Percentiles rank a stretch among this genome's conserved stretches.
Evolutionary conservation across 768 basidiomycete species (phyloP).

Genomic region (Lyophyllum semitale): DNA sequence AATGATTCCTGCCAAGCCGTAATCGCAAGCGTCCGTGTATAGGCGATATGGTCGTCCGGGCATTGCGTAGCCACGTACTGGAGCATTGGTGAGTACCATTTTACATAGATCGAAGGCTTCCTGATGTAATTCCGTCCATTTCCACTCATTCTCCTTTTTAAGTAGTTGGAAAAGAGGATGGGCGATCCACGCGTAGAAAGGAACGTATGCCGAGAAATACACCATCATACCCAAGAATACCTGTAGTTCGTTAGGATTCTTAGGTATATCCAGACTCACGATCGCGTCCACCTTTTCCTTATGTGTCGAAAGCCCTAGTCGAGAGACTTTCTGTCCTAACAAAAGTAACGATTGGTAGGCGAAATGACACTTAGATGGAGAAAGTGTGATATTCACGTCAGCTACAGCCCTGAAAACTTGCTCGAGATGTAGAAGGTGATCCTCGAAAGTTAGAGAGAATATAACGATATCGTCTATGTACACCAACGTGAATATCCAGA

Average conservation of each 20-base stretch:
- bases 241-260: no score
- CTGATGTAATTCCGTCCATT: constrained; percentile 24
- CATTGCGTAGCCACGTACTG: no score
- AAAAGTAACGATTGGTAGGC: constrained; percentile 33
- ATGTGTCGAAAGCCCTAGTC: constrained; percentile 39
- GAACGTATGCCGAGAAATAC: no score
- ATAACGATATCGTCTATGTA: constrained; percentile 25
- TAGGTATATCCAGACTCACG: no score
- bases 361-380: constrained; percentile 36
- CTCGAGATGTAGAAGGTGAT: constrained; percentile 33
- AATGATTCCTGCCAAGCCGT: no score
- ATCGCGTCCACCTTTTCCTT: constrained; percentile 36
- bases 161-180: constrained; percentile 34
- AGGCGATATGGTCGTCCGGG: no score
- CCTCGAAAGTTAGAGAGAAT: constrained; percentile 26
- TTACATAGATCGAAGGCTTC: constrained; percentile 31
- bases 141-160: constrained; percentile 26
- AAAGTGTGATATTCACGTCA: constrained; percentile 30
- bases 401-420: constrained; percentile 27
- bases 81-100: constrained; percentile 28
- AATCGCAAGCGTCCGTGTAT: no score
- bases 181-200: no score
- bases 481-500: not conserved
- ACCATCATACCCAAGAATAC: no score
- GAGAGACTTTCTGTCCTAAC: constrained; percentile 43